Conservation (phyloP, 768 basidiomycete genomes). For the Trametopsis cervina region DNA sequence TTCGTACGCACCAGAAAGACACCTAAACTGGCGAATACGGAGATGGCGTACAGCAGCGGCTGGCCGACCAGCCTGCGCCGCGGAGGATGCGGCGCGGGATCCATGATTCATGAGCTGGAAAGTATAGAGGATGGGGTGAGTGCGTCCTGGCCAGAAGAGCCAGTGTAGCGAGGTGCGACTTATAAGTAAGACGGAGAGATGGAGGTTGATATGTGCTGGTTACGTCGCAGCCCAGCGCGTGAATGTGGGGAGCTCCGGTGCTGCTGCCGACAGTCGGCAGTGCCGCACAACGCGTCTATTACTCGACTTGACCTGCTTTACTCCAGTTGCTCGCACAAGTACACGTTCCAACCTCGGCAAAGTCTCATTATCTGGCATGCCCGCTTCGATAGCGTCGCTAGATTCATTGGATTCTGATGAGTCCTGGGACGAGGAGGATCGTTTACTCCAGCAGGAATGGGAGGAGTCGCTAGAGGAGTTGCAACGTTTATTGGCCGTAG, state of each 20-base stretch:
- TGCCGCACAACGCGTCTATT: background rate
- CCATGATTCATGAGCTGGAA: conserved; percentile 48
- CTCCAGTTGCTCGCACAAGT: background rate
- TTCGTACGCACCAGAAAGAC: conserved; percentile 66
- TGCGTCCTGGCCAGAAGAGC: background rate
- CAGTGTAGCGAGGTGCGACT: background rate
- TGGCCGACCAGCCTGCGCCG: conserved; percentile 65
- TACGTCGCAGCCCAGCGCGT: conserved; percentile 1
- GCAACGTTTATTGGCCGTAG: conserved; percentile 70
- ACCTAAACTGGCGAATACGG: conserved; percentile 75
- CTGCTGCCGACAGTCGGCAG: conserved; percentile 5
- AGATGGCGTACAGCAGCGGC: conserved; percentile 71
- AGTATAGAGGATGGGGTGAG: conserved; percentile 7
- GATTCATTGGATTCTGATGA: conserved; percentile 45
- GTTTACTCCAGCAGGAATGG: conserved; percentile 85
- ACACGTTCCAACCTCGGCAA: background rate
- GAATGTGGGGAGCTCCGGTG: conserved; percentile 3
- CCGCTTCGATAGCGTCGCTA: conserved; percentile 52
- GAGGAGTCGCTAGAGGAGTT: conserved; percentile 85
- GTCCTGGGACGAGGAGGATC: conserved; percentile 67
- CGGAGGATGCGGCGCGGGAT: conserved; percentile 20
- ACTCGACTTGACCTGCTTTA: background rate
- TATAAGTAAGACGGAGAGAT: background rate
- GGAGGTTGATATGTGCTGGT: background rate
- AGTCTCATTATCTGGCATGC: conserved; percentile 36